phyloP scores from a whole-genome alignment of 306 rosid species.

The Rubus idaeus region DNA sequence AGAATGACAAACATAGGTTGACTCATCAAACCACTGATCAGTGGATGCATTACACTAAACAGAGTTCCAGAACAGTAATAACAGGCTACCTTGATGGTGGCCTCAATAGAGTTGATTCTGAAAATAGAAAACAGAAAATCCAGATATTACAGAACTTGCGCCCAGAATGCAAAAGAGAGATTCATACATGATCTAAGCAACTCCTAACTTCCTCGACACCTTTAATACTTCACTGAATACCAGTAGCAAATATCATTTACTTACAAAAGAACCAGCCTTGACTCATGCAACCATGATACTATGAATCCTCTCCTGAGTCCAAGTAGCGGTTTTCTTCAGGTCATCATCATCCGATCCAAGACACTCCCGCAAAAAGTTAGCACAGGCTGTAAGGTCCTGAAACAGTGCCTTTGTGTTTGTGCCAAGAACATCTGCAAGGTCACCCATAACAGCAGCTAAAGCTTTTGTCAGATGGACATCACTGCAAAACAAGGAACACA shows the following conservation, averaged over 20 bases:
- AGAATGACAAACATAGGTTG: not conserved
- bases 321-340: constrained; percentile 31
- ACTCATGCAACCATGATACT: constrained; percentile 40
- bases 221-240: not conserved
- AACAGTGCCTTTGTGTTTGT: constrained; percentile 25
- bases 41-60: constrained; percentile 34
- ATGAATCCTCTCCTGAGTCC: constrained; percentile 35
- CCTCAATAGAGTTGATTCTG: not conserved
- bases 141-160: not conserved
- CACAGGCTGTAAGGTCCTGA: constrained; percentile 18
- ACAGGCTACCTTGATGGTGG: constrained; percentile 19
- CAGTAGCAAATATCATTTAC: not conserved
- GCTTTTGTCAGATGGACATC: constrained; percentile 38
- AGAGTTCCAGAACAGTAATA: constrained; percentile 25
- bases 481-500: constrained; percentile 14
- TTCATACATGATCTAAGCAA: constrained; percentile 7
- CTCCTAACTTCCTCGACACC: constrained; percentile 1
- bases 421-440: constrained; percentile 40
- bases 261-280: not conserved
- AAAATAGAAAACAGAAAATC: not conserved
- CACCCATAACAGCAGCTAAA: constrained; percentile 39
- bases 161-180: constrained; percentile 9
- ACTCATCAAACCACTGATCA: constrained; percentile 36
- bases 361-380: constrained; percentile 33
- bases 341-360: constrained; percentile 34